Base-by-base conservation (phyloP, 306 rosid genomes). In the Casuarina equisetifolia region DNA sequence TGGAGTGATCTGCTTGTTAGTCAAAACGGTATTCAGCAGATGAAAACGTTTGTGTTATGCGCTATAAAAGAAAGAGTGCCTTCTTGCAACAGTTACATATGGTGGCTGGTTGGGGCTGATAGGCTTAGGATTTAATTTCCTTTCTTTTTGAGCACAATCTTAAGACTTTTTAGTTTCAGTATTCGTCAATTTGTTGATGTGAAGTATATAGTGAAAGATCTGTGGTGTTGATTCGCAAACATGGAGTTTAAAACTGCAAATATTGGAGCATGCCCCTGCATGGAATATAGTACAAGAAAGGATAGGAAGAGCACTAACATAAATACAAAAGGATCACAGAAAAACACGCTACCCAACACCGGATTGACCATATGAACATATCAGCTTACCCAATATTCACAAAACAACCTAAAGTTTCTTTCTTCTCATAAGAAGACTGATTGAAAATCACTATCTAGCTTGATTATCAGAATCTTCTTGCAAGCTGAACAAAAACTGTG, bases 401-500 rank as follows among this genome's bases (percentile, higher is more conserved):
- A 12, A 5, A 19, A 50, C 16, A 46, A 59, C 25, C 61, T 15
- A 48, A 35, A 36, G 53, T 19, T 16, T 40, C 74, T 32, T 43
- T 59, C 58, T 75, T 54, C 80, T 74, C 55, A 82, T 73, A 80
- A 49, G 67, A 48, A 67, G 51, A 9, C 15, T 16, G n/a, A n/a
- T 44, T 9, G 50, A 48, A 46, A 19, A 77, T 45, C 44, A 74
- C 79, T 79, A 84, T 82, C 86, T 82, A 58, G 84, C 91, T 73
- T 81, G 79, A 71, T 74, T 76, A 57, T 72, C 83, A 54, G 83
- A 80, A 76, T 80, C 96, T 74, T 87, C 88, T 1, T 91, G 49
- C 72, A 83, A 42, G 71, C 79, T 84, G 68, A 84, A 87, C 2
- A 87, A 81, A 79, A 92, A 92, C 76, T 86, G 92, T 0, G 97